Evolutionary conservation across 176 grass and related monocot genomes (phyloP), one percentile per base, ranked within the genome.

Genomic region (Cenchrus americanus): DNA sequence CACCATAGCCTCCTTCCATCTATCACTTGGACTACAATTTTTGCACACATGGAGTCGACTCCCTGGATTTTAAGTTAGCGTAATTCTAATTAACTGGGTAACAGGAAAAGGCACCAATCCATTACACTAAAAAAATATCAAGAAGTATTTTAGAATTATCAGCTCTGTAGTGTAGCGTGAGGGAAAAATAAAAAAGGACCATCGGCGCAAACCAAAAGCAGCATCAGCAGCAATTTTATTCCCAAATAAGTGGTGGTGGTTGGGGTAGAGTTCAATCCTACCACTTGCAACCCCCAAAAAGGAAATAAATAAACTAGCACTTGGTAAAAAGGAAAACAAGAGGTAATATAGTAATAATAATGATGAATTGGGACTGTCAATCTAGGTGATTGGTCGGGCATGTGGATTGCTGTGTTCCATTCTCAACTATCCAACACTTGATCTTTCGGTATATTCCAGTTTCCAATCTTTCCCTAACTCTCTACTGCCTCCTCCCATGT

Each of bases 91-190:
- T 55, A 70, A 69, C n/a, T 57, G 51, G 32, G 21, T 18, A 44
- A 55, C 7, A 58, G 51, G 34, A 69, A 69, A 43, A 43, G n/a
- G 14, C n/a, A 42, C 66, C 5, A 26, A 41, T 24, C 34, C 13
- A 66, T 23, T 23, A 52, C 49, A 51, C 48, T 12, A 19, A 37
- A 51, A 52, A 66, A 52, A 17, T 50, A 80, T 52, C 18, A 53
- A 53, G 26, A 51, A 6, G 44, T 14, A 71, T 44, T 86, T 73
- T 57, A 34, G 58, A 62, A 69, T 87, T 41, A 22, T 64, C 78
- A 73, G 1, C 51, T 72, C 49, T 41, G 9, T 75, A 50, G 50
- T 5, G 17, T 15, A 75, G 17, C 0, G 0, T 55, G 9, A 75
- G 18, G 10, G 71, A 21, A 55, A 53, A 75, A 75, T 55, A 75